Evolutionary conservation across 306 rosid genomes (phyloP).

Genomic region (Pachyrhizus erosus): DNA sequence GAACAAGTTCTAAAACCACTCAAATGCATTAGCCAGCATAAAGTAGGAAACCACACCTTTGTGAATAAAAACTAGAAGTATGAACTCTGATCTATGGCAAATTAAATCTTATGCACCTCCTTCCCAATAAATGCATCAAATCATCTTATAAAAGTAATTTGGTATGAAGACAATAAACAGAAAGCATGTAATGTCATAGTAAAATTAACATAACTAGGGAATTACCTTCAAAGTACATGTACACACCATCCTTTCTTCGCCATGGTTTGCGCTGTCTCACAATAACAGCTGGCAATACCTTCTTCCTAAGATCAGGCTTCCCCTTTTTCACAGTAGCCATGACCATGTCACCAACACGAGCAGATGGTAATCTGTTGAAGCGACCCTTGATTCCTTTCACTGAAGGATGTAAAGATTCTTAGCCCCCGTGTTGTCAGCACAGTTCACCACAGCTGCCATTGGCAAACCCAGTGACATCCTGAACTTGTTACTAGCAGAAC

Average conservation of each 20-base stretch:
- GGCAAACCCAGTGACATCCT: conserved; percentile 81
- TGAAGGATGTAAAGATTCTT: conserved; percentile 65
- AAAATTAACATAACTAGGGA: background rate
- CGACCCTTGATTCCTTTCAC: conserved; percentile 73
- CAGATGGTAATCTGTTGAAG: conserved; percentile 43
- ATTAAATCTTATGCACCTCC: background rate
- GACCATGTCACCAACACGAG: too few species aligned
- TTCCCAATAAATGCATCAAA: background rate
- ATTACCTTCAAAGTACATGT: conserved; percentile 75
- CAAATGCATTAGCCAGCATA: background rate
- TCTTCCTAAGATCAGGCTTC: conserved; percentile 75
- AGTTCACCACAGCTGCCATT: conserved; percentile 79
- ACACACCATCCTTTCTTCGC: conserved; percentile 78
- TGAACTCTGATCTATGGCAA: too few species aligned
- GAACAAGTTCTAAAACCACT: background rate
- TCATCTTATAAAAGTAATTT: background rate
- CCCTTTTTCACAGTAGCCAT: conserved; percentile 53
- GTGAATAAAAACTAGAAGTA: background rate
- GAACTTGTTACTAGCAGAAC: conserved; percentile 73
- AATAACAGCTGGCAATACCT: conserved; percentile 72
- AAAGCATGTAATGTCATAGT: background rate
- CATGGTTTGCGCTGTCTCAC: conserved; percentile 77
- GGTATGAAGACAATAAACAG: background rate
- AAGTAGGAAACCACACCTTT: background rate
- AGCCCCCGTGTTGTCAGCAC: conserved; percentile 50